Evolutionary conservation across 371 early-diverging fungal genomes (phyloP).

Genomic region (Entomophthora muscae): DNA sequence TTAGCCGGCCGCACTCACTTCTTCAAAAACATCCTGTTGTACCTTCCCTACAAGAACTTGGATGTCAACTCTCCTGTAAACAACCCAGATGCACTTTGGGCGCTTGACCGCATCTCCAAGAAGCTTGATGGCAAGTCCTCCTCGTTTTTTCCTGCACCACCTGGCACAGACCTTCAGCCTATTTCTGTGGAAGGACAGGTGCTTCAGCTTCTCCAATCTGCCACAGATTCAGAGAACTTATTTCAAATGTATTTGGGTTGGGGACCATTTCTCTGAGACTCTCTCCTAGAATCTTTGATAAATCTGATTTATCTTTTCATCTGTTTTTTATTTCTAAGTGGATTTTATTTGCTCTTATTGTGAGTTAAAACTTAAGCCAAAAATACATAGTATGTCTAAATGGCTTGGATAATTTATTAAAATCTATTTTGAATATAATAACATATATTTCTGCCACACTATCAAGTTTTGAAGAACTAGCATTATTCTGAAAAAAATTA

Average conservation of each 20-base stretch:
- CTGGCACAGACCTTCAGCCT: neutral
- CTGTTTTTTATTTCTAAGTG: neutral
- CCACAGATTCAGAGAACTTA: conserved; percentile 4
- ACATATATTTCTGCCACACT: neutral
- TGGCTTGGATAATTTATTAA: neutral
- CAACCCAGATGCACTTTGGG: neutral
- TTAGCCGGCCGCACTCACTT: neutral
- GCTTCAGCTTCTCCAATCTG: neutral
- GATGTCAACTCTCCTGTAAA: neutral
- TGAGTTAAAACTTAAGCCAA: neutral
- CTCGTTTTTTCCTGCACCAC: neutral
- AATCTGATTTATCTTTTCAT: neutral
- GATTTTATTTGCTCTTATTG: neutral
- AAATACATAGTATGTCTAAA: neutral
- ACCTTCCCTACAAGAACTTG: neutral
- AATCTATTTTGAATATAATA: neutral
- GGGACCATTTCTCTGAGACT: too few species aligned
- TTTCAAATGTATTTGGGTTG: neutral
- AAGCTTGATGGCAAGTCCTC: neutral
- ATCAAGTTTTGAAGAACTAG: too few species aligned
- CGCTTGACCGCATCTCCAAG: neutral
- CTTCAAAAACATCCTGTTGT: neutral
- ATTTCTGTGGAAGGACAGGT: neutral
- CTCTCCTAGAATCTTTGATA: too few species aligned
- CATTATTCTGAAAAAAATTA: too few species aligned